Evolutionary conservation across 257 asterid genomes (phyloP), one percentile per base, ranked within the genome.

Genomic region (Primulina tabacum): DNA sequence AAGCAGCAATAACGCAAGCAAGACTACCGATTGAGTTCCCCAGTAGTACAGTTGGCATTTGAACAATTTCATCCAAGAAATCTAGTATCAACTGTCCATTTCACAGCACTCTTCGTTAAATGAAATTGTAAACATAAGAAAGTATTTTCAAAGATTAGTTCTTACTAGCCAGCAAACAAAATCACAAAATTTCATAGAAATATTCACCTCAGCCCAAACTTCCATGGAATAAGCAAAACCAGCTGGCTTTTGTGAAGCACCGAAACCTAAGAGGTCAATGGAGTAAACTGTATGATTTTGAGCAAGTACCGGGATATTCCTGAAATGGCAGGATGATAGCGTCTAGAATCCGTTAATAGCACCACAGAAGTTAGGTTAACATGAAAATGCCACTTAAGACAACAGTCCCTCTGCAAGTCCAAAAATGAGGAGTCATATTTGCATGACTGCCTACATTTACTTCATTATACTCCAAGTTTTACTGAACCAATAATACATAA

Each of bases 11-110:
- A 28, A 93, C 84, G 53, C 97, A 93, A 68, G 97, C 96, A 72
- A 93, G 99, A 78, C 99, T 93, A 71, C 99, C 99, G 35, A 93
- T 90, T 16, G 99, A 90, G 79, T 93, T 93, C 35, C 97, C 99
- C 58, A 90, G 47, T 20, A 93, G 83, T 28, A 93, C 87, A 2
- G 96, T 85, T 43, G 97, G 97, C 76, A 69, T 87, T 81, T 68
- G 87, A 57, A 90, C 84, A 64, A 89, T 73, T 77, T 89, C 90
- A 20, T 83, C 83, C 75, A 87, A 56, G 78, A 93, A 93, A 72
- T 90, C 95, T 71, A 90, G 58, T 82, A 93, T 89, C 83, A 93
- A 79, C 92, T 86, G 89, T 66, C 61, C 70, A 76, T 32, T 67
- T 50, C 17, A 74, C 73, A 34, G 57, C 55, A 58, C 56, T 73